Conservation (phyloP, 225 moss, liverwort and hornwort species). For the Asterella californica region DNA sequence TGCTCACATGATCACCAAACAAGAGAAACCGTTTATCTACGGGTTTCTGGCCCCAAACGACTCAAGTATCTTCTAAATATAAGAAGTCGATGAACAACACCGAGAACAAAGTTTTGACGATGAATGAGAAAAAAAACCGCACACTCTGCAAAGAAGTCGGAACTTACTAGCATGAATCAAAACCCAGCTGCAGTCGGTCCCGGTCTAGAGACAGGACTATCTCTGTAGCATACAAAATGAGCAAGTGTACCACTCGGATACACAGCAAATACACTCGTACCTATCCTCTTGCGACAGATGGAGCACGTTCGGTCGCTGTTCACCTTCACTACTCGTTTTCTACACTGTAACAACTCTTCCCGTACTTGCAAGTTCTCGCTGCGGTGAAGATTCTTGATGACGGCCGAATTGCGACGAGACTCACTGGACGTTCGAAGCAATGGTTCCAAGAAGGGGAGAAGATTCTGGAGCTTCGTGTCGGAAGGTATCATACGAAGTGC, state of each 20-base stretch:
- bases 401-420: conserved; percentile 71
- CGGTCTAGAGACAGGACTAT: conserved; percentile 24
- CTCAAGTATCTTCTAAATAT: not conserved
- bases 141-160: not conserved
- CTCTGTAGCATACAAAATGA: conserved; percentile 83
- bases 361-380: conserved; percentile 87
- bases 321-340: conserved; percentile 72
- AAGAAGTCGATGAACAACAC: not conserved
- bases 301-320: conserved; percentile 80
- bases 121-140: not conserved
- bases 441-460: conserved; percentile 82
- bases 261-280: conserved; percentile 84
- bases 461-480: conserved; percentile 77
- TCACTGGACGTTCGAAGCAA: conserved; percentile 80
- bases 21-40: not conserved
- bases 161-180: conserved; percentile 13
- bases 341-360: conserved; percentile 68
- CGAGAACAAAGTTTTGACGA: not conserved
- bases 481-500: conserved; percentile 89
- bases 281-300: conserved; percentile 83
- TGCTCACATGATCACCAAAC: not conserved
- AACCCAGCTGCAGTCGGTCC: conserved; percentile 15
- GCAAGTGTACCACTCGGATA: conserved; percentile 77
- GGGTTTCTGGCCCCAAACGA: not conserved
- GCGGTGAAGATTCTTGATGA: conserved; percentile 85